Conservation (phyloP, 495 filamentous ascomycete species). For the Podospora pseudopauciseta region DNA sequence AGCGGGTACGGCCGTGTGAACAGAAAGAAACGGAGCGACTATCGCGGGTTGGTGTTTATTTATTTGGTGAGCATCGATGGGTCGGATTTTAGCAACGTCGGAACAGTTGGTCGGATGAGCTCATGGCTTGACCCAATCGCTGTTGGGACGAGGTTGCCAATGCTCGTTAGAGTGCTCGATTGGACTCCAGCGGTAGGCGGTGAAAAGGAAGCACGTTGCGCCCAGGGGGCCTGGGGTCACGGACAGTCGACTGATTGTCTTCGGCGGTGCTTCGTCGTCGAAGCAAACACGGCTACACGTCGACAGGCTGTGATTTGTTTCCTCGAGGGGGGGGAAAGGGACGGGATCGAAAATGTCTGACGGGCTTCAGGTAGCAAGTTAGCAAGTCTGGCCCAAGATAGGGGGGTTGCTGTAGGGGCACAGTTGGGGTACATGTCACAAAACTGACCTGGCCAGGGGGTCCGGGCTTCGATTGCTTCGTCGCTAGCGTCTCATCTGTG, state of each 20-base stretch:
- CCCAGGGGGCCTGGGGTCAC: neutral
- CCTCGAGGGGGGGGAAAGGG: neutral
- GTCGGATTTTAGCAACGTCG: slow-evolving; percentile 14
- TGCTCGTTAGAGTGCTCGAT: neutral
- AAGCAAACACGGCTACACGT: neutral
- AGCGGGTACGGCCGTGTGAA: neutral
- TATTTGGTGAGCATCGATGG: neutral
- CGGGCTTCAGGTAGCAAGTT: slow-evolving; percentile 31
- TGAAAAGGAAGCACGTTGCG: slow-evolving; percentile 18
- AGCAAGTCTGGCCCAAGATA: slow-evolving; percentile 27
- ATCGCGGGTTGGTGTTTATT: neutral
- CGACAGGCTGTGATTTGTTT: neutral
- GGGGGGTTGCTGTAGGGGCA: slow-evolving; percentile 31
- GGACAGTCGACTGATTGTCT: neutral
- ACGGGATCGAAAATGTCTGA: slow-evolving; percentile 21
- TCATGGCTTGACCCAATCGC: slow-evolving; percentile 28
- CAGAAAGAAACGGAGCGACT: neutral
- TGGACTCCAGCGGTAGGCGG: neutral
- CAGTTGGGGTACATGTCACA: slow-evolving; percentile 23
- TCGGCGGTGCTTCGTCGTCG: neutral
- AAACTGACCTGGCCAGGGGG: slow-evolving; percentile 9
- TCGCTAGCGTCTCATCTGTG: slow-evolving; percentile 4
- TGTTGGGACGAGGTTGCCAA: slow-evolving; percentile 11
- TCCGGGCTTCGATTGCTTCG: slow-evolving; percentile 6
- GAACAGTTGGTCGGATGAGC: slow-evolving; percentile 22